Evolutionary conservation across 169 alveolate species (phyloP), one percentile per base, ranked within the genome.

Genomic region (Cryptosporidium ryanae): DNA sequence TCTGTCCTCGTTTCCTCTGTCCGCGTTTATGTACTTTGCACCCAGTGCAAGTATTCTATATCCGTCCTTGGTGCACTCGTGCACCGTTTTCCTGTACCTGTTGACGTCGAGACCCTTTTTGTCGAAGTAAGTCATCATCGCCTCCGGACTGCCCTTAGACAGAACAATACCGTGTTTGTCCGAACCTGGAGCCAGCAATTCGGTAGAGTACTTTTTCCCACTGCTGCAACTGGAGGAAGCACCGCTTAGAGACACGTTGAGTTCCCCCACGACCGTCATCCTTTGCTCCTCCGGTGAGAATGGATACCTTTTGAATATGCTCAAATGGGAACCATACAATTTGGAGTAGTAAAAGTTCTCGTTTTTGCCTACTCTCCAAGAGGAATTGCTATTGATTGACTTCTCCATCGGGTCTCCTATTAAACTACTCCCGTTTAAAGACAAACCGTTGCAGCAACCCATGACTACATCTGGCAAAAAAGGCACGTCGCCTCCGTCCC

Each of bases 321-420:
- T 27, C 15, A 59, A 59, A 15, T 31, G 57, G 13, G 71, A 76
- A 57, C 59, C 90, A 17, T 71, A 61, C 21, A 84, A 63, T 23
- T 55, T 23, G 25, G 29, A 18, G 6, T 61, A 31, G 17, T 55
- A 76, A 1, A 15, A 23, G n/a, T 61, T 43, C 63, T 76, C 87
- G 13, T 67, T 57, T 1, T 34, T 29, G 27, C 43, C 25, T 6
- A 76, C 63, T 59, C 68, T 55, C 87, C 87, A 76, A 23, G 61
- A 55, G 8, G 87, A 76, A n/a, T 13, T 46, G 4, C 25, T 55
- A 1, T 76, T 76, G 21, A 76, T 76, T 2, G 59, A 59, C 63
- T 95, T 93, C 91, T 98, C 99, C 66, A 96, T 93, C 0, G 99
- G 99, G 89, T 98, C 99, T 13, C 99, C 99, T 43, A 96, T 93